Conservation (phyloP, 768 basidiomycete genomes). For the Kwoniella sp. region DNA sequence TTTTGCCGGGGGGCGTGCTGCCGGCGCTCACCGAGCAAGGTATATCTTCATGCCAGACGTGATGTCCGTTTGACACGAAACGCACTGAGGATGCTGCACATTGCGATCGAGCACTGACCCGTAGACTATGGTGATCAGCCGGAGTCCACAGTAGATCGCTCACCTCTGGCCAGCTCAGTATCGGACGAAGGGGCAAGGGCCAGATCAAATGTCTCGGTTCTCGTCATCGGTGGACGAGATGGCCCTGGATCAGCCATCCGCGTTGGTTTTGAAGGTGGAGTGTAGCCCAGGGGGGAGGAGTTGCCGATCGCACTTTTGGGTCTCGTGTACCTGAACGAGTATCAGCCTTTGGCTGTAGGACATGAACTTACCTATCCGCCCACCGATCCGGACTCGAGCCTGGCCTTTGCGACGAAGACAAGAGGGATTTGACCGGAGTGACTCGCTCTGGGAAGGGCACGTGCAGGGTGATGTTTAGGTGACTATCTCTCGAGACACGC, state of each 20-base stretch:
- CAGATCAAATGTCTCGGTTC: conserved; percentile 11
- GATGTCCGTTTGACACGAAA: conserved; percentile 5
- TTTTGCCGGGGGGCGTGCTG: too few relatives aligned
- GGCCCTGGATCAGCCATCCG: not conserved
- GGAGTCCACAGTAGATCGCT: not conserved
- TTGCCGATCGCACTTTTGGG: not conserved
- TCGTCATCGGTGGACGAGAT: not conserved
- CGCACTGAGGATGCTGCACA: conserved; percentile 13
- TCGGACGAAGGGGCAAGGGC: not conserved
- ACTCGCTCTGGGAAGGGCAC: conserved; percentile 5
- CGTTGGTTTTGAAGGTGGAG: not conserved
- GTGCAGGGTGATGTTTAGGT: not conserved
- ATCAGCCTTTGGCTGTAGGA: not conserved
- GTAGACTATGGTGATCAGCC: conserved; percentile 10
- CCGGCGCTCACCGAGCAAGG: conserved; percentile 9
- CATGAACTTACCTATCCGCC: conserved; percentile 17
- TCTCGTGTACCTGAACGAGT: conserved; percentile 3
- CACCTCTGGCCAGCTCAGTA: conserved; percentile 17
- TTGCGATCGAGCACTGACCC: conserved; percentile 10
- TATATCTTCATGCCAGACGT: conserved; percentile 16
- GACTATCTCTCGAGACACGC: too few relatives aligned
- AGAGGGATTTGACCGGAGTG: conserved; percentile 3
- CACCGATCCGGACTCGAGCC: conserved; percentile 20
- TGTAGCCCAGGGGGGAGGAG: not conserved
- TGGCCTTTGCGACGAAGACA: conserved; percentile 4